phyloP scores from a whole-genome alignment of 192 early-diverging fungal species.

The Rhizophagus clarus region DNA sequence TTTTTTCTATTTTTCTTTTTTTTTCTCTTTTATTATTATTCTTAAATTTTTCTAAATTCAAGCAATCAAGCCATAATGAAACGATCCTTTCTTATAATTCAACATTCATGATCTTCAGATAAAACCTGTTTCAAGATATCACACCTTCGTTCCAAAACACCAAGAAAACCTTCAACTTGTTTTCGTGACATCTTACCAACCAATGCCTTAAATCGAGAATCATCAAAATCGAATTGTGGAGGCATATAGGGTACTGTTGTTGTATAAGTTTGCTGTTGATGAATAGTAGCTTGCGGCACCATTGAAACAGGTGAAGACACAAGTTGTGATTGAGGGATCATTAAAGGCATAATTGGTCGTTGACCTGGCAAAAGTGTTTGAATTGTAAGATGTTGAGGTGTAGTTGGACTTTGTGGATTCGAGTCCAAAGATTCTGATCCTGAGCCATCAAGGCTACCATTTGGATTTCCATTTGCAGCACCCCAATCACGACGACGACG shows the following conservation, averaged over 20 bases:
- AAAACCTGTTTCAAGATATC: slow-evolving; percentile 44
- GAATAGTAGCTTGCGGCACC: background rate
- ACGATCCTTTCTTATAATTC: background rate
- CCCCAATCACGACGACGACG: slow-evolving; percentile 59
- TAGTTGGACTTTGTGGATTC: slow-evolving; percentile 19
- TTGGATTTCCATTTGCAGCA: slow-evolving; percentile 31
- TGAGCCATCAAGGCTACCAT: slow-evolving; percentile 13
- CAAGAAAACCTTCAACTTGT: slow-evolving; percentile 56
- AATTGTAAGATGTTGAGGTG: slow-evolving; percentile 21
- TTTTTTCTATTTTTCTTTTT: slow-evolving; percentile 21
- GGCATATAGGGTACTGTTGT: slow-evolving; percentile 5
- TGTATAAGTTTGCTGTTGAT: slow-evolving; percentile 8
- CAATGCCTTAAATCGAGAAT: slow-evolving; percentile 43
- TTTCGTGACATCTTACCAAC: slow-evolving; percentile 50
- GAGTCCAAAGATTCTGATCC: slow-evolving; percentile 17
- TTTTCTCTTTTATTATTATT: too few species aligned
- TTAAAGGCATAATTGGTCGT: slow-evolving; percentile 28
- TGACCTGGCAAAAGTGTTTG: slow-evolving; percentile 23
- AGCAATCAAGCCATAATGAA: slow-evolving; percentile 32
- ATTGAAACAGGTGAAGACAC: background rate
- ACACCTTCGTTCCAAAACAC: slow-evolving; percentile 58
- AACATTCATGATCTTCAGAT: slow-evolving; percentile 11
- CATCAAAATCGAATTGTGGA: slow-evolving; percentile 39
- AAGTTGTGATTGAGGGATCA: slow-evolving; percentile 17
- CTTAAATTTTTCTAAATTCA: background rate